A percentile compares a stretch with the other conserved stretches of the same genome.
Evolutionary conservation across 352 stramenopile genomes (phyloP).

Genomic region (Phytophthora palmivora): DNA sequence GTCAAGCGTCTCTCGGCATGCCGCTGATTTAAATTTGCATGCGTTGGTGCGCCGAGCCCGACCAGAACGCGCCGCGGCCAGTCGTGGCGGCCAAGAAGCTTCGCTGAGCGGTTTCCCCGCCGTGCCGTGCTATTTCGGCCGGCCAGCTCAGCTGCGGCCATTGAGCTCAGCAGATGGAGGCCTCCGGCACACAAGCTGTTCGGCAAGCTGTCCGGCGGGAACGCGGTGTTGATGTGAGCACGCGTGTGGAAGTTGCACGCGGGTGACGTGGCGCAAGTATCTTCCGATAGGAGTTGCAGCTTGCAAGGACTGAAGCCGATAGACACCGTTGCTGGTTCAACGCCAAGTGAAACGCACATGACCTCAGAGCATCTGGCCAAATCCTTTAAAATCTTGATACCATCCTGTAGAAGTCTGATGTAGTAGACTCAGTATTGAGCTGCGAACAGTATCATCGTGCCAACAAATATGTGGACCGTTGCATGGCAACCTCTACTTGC

Average conservation of each 20-base stretch:
- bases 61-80: constrained; percentile 29
- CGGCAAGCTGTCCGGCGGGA: constrained; percentile 1
- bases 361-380: too few species aligned
- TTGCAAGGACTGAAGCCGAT: too few species aligned
- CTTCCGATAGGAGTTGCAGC: too few species aligned
- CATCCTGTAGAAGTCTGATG: too few species aligned
- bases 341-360: too few species aligned
- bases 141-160: constrained; percentile 6
- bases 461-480: too few species aligned
- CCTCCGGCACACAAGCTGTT: constrained; percentile 9
- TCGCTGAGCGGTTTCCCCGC: constrained; percentile 19
- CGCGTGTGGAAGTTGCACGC: constrained; percentile 1
- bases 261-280: constrained; percentile 5
- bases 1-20: constrained; percentile 17
- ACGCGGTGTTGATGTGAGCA: background rate
- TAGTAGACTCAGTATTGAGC: too few species aligned
- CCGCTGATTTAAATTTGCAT: constrained; percentile 37
- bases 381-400: too few species aligned
- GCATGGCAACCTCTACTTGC: too few species aligned
- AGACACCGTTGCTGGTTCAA: too few species aligned
- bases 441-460: too few species aligned
- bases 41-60: constrained; percentile 18
- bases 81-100: constrained; percentile 24
- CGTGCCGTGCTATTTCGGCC: constrained; percentile 15
- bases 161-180: constrained; percentile 13